These are phyloP conservation scores for Udeniomyces megalosporus DNA, from an alignment of 768 basidiomycete genomes.

Conservation along the genomic window DNA sequence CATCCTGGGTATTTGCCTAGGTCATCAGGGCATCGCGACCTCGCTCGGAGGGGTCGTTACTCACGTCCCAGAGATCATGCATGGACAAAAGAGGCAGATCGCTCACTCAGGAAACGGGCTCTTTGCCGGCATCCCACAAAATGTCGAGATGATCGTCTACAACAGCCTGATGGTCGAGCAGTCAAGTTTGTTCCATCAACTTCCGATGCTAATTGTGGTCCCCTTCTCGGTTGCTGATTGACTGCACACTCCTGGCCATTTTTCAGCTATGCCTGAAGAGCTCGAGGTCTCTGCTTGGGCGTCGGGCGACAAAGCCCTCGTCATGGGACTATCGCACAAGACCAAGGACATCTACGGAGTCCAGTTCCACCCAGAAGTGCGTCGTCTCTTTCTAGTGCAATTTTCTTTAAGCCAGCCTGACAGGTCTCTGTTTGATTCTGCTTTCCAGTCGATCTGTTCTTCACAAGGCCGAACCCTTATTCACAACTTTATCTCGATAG, in stretches of 20 bases:
- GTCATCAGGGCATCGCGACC: conserved; percentile 16
- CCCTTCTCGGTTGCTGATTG: background rate
- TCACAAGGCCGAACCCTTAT: conserved; percentile 3
- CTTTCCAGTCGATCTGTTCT: conserved; percentile 11
- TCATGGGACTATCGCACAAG: conserved; percentile 58
- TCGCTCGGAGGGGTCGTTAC: conserved; percentile 2
- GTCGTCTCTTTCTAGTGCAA: background rate
- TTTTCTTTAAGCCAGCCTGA: conserved; percentile 35
- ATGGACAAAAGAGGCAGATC: conserved; percentile 55
- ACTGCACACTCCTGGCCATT: background rate
- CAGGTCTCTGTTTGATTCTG: conserved; percentile 30
- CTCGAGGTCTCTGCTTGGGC: conserved; percentile 56
- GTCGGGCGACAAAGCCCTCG: conserved; percentile 45
- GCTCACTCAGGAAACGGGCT: conserved; percentile 44
- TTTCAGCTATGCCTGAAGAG: conserved; percentile 33
- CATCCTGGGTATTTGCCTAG: conserved; percentile 17
- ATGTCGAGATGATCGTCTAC: conserved; percentile 12
- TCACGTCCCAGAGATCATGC: conserved; percentile 24
- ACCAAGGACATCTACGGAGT: conserved; percentile 66
- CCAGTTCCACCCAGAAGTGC: conserved; percentile 70
- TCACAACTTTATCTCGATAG: conserved; percentile 12
- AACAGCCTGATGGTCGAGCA: conserved; percentile 12
- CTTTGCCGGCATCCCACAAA: conserved; percentile 36
- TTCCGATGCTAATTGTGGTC: conserved; percentile 29
- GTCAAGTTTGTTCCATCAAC: conserved; percentile 32